Evolutionary conservation across 2,329 filamentous ascomycete species (phyloP).

Genomic region (Phoma sp.): DNA sequence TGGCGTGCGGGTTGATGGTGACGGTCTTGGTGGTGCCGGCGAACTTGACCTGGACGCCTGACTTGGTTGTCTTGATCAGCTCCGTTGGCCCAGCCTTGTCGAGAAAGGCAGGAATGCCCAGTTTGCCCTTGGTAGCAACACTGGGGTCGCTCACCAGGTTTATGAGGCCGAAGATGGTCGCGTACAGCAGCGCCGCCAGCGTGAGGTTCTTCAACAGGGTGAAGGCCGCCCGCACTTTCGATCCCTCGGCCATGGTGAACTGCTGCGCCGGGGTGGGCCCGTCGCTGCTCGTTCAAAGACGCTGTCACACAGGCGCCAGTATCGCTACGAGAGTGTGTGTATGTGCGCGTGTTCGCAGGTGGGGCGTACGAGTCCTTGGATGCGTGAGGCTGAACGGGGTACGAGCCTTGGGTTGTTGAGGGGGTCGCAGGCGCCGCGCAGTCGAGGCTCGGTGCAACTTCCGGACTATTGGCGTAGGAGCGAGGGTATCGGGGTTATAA

Average conservation of each 20-base stretch:
- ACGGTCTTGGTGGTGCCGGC: conserved; percentile 51
- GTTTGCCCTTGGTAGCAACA: conserved; percentile 49
- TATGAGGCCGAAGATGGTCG: conserved; percentile 52
- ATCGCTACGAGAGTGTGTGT: neutral
- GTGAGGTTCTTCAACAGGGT: conserved; percentile 54
- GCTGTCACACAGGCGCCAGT: conserved; percentile 22
- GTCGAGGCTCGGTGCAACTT: neutral
- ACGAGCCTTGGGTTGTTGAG: conserved; percentile 4
- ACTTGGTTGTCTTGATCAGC: conserved; percentile 51
- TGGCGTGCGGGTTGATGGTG: conserved; percentile 60
- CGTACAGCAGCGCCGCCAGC: conserved; percentile 53
- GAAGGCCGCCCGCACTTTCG: conserved; percentile 41
- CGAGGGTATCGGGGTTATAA: neutral
- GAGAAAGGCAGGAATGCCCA: conserved; percentile 52
- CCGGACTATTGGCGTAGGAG: neutral
- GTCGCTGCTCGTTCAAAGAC: conserved; percentile 21
- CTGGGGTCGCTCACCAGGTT: conserved; percentile 52
- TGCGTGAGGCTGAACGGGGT: conserved; percentile 4
- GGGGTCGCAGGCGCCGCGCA: conserved; percentile 2
- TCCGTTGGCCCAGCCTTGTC: conserved; percentile 52
- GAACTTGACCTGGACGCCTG: conserved; percentile 53
- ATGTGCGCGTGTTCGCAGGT: neutral
- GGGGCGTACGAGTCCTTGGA: neutral
- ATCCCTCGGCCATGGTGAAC: conserved; percentile 45
- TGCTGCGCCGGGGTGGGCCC: conserved; percentile 23